Base-by-base conservation (phyloP, 2,329 filamentous ascomycete genomes). In the Trichoderma pleuroti region DNA sequence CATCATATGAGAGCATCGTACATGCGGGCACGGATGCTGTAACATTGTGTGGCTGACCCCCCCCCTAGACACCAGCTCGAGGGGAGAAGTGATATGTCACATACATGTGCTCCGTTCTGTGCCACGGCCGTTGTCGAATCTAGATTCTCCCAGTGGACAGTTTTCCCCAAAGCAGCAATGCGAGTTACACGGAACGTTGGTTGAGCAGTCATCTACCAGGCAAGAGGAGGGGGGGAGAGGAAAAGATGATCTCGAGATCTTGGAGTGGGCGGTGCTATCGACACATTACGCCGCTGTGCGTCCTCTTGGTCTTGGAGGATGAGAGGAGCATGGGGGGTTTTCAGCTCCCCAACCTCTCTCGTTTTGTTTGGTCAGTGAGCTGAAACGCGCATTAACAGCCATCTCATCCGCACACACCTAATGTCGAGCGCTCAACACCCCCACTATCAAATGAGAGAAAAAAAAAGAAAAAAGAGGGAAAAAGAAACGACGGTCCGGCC, bases 231-330 rank as follows among this genome's bases (percentile, higher is more conserved):
- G 32, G 36, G 26, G 30, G 34, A 28, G n/a, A 32, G 39, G 36
- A n/a, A 42, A 67, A 32, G 12, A 59, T 32, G 64, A 67, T 67
- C 18, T 67, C 34, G n/a, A 59, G 64, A 67, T 59, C 34, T 24
- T 14, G 12, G 2, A 24, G 18, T 24, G 16, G 18, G 18, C 30
- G 30, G 26, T 30, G 12, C 6, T 42, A 59, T 67, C 64, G 11
- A 10, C 4, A 16, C 8, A 24, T 28, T 12, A 42, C 24, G 39
- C 52, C 36, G 56, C n/a, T 3, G 34, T 16, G 32, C 34, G 46
- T 30, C 52, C 36, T 36, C 24, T 30, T 21, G 7, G 14, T 36
- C 24, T 30, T 21, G 7, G 14, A 36, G 12, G 11, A n/a, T n/a
- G 26, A 28, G 3, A 28, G 26, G 26, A 39, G 24, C 11, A 34